A percentile compares a stretch with the other conserved stretches of the same genome.
These are phyloP conservation scores for Coffea eugenioides DNA, from an alignment of 257 asterid genomes.

Conservation along the genomic window DNA sequence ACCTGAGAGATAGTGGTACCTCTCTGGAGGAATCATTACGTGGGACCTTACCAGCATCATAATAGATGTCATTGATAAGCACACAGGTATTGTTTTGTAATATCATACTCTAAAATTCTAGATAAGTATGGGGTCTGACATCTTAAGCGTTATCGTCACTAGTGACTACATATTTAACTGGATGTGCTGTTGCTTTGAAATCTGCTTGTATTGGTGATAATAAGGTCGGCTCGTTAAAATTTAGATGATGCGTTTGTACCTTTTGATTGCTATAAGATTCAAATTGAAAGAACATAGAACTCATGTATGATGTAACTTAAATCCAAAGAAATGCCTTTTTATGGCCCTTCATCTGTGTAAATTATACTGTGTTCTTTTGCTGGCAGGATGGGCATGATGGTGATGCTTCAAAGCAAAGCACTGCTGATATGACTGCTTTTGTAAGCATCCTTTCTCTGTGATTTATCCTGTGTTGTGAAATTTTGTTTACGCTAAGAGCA, in stretches of 20 bases:
- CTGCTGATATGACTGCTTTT: slow-evolving; percentile 85
- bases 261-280: background rate
- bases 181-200: background rate
- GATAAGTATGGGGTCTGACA: background rate
- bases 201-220: background rate
- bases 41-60: background rate
- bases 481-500: background rate
- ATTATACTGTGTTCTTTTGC: slow-evolving; percentile 4
- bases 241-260: background rate
- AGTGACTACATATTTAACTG: background rate
- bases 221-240: background rate
- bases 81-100: background rate
- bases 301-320: background rate
- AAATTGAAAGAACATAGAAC: background rate
- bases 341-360: background rate
- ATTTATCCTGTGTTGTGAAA: background rate
- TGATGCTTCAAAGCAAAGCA: slow-evolving; percentile 59
- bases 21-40: background rate
- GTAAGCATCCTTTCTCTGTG: slow-evolving; percentile 38
- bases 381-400: slow-evolving; percentile 79
- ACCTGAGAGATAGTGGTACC: too few relatives aligned
- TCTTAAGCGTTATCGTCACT: background rate
- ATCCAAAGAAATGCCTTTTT: background rate
- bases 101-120: background rate
- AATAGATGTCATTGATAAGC: background rate